phyloP scores from a whole-genome alignment of 1,284 basidiomycete genomes.

The Microbotryomycetes sp. region DNA sequence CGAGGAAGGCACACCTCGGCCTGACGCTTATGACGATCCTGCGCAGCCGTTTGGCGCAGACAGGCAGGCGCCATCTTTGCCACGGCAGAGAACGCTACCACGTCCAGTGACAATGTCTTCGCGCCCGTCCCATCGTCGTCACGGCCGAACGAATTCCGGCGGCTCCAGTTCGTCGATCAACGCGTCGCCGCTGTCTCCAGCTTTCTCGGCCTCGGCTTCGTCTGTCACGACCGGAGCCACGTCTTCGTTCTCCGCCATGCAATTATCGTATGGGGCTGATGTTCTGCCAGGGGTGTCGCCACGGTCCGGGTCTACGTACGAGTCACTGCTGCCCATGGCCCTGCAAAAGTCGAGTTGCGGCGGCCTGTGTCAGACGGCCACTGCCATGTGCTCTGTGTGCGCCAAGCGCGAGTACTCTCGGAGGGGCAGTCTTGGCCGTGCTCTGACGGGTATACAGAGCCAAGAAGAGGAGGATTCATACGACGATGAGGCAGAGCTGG shows the following conservation, averaged over 20 bases:
- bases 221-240: conserved; percentile 7
- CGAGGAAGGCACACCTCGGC: neutral
- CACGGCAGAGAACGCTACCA: neutral
- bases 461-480: conserved; percentile 9
- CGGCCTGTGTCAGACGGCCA: conserved; percentile 24
- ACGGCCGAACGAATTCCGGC: conserved; percentile 14
- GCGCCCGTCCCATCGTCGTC: conserved; percentile 4
- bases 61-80: neutral
- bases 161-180: conserved; percentile 15
- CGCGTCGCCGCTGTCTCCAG: conserved; percentile 23
- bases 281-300: conserved; percentile 5
- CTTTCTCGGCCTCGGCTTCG: conserved; percentile 22
- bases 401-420: conserved; percentile 1
- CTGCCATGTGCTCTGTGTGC: conserved; percentile 30
- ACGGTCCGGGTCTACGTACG: neutral
- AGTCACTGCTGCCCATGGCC: conserved; percentile 4
- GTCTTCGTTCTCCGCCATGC: conserved; percentile 14
- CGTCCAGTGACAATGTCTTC: neutral
- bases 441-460: conserved; percentile 2
- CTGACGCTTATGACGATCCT: neutral
- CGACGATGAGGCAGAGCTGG: conserved; percentile 15
- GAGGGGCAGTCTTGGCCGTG: conserved; percentile 11
- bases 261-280: too few species aligned
- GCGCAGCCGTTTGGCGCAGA: neutral
- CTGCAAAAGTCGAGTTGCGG: conserved; percentile 15